Evolutionary conservation across 345 rosid genomes (phyloP).

Genomic region (Populus tremula): DNA sequence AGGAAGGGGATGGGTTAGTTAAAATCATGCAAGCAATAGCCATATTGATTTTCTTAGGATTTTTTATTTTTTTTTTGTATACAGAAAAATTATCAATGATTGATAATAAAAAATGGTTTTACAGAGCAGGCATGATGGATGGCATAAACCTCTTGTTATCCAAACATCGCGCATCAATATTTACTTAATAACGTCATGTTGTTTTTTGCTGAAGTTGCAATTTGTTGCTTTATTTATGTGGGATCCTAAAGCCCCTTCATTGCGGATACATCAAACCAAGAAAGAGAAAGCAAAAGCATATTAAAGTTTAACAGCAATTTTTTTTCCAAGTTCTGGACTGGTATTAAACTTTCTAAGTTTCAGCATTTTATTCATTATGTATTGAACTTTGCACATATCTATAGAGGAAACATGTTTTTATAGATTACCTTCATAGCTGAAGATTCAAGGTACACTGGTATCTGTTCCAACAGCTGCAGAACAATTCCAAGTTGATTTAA

Average conservation of each 20-base stretch:
- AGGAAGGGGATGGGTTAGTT: no score
- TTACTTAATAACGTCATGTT: no score
- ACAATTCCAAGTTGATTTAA: constrained; percentile 50
- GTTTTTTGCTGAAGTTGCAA: no score
- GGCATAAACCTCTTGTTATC: not conserved
- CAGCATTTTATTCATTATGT: not conserved
- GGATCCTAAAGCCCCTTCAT: not conserved
- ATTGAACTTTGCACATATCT: not conserved
- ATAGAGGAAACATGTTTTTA: not conserved
- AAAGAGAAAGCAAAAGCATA: not conserved
- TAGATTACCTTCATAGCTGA: constrained; percentile 42
- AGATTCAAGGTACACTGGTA: constrained; percentile 49
- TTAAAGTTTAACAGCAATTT: not conserved
- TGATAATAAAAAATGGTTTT: not conserved
- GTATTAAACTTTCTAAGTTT: not conserved
- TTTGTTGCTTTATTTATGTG: not conserved
- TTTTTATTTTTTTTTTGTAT: no score
- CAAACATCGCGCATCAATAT: no score
- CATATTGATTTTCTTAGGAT: no score
- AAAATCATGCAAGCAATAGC: no score
- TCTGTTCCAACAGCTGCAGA: constrained; percentile 65
- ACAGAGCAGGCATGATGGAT: not conserved
- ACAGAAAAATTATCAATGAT: not conserved
- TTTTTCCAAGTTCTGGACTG: not conserved
- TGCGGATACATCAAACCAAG: not conserved